Base-by-base conservation (phyloP, 2,329 filamentous ascomycete genomes). In the Neobulgaria alba region DNA sequence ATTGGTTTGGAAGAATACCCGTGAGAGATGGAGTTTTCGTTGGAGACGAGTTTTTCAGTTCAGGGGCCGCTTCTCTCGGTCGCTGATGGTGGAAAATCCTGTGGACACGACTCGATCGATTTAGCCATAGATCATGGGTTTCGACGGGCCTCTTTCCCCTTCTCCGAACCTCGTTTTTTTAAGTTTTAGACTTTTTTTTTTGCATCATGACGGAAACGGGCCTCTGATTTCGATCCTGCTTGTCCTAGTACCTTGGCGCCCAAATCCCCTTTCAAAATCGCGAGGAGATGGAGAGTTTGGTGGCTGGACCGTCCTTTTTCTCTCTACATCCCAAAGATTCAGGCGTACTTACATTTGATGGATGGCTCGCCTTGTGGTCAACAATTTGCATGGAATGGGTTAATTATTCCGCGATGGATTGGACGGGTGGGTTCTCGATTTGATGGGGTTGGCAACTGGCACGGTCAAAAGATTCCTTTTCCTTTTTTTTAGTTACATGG, bases 381-480 rank as follows among this genome's bases (percentile, higher is more conserved):
- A 54, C 49, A 52, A 53, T 55, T n/a, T 52, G 55, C 51, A 57
- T 58, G 56, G 57, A 57, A 55, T 53, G 48, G 55, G 53, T 51
- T 54, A 16, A 51, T 55, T 54, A 51, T 53, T 55, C 48, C 41
- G 37, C 48, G 39, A 48, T 53, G 45, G 51, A 50, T 38, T 51
- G 54, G 50, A 49, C 38, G 43, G 50, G 43, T 43, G 50, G 54
- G 52, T n/a, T n/a, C n/a, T n/a, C n/a, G n/a, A n/a, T n/a, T n/a
- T n/a, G n/a, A n/a, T n/a, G n/a, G n/a, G n/a, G n/a, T n/a, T n/a
- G n/a, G n/a, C n/a, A n/a, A n/a, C 43, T 48, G 56, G 55, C 49
- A 51, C 42, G 55, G 52, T 53, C 50, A 57, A 58, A 58, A 57
- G 53, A 55, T 56, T 57, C 51, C 36, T 51, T 55, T 58, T 56